Evolutionary conservation across 257 asterid genomes (phyloP), one percentile per base, ranked within the genome.

Genomic region (Capsicum pubescens): DNA sequence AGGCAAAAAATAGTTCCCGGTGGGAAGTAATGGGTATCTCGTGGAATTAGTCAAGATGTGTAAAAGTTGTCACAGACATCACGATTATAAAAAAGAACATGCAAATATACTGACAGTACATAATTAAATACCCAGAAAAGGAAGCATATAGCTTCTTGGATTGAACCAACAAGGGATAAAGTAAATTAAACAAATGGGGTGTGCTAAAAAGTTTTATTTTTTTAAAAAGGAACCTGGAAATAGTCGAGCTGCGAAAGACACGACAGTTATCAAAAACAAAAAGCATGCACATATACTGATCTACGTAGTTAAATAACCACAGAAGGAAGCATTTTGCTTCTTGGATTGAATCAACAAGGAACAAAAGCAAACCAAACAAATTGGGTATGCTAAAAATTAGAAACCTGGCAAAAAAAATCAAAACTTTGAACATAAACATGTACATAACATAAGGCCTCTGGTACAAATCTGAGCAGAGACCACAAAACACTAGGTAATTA

Each of bases 361-460:
- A 54, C 12, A 69, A 48, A 69, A 4, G 39, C 21, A 21, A 70
- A 44, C 21, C n/a, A 71, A n/a, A 71, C 79, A 71, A 44, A 39
- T 39, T 9, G 36, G 58, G 58, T n/a, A n/a, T 46, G 39, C 36
- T 46, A n/a, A 72, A 46, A 46, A 72, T 58, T 5, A 44, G 26
- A 52, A 71, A 9, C 95, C 93, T 92, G 90, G 84, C 87, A 57
- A 79, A 17, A 63, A 54, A 83, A 55, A 79, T 79, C 79, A 70
- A 70, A 70, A 3, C 56, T 70, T 70, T 70, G 35, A 42, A 70
- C 79, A 72, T 69, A 69, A n/a, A n/a, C n/a, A n/a, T n/a, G 32
- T 26, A 26, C 26, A 26, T 26, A 26, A 26, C 26, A 26, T 26
- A 26, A 26, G 26, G 26, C 1, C 26, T 26, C 26, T 0, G 26